Base-by-base conservation (phyloP, 2,329 filamentous ascomycete genomes). In the Corynespora cassiicola region DNA sequence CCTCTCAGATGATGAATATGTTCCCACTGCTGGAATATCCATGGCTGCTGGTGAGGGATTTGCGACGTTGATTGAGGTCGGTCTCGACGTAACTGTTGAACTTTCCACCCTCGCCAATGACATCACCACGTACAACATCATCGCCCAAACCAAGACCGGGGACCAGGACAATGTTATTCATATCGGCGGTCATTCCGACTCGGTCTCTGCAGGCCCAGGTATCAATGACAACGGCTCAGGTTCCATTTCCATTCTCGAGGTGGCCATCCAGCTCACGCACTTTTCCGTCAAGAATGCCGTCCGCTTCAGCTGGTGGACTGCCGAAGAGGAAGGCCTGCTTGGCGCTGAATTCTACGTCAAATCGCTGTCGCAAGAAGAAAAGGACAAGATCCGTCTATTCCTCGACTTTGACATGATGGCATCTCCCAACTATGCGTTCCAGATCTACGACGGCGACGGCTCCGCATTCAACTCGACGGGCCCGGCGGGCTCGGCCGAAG, bases 191-290 rank as follows among this genome's bases (percentile, higher is more conserved):
- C 82, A 86, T 64, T 77, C 75, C 12, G 82, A 86, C 65, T 81
- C 77, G 6, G 82, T 85, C 14, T 71, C 74, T 18, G 76, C 73
- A 3, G 82, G 82, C 0, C 82, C 82, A 2, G 87, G 87, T 14
- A 89, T 90, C 75, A 90, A 90, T 64, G 87, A 90, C 53, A 85
- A 90, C 56, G 87, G 87, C 30, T 85, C 83, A 3, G 87, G 87
- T 38, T 82, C 78, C 21, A 76, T 83, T 45, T 76, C 75, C 16
- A 72, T 84, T 33, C 72, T 86, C 7, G 80, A 81, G 35, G 72
- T 83, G 19, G 82, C 82, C 7, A 75, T 76, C 17, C 75, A 77
- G 74, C 44, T 91, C 75, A 50, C 81, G 76, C 76, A 88, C 34
- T 92, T 87, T 74, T 80, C 84, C 34, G 82, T 87, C 22, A 87